These are phyloP conservation scores for Metarhizium robertsii DNA, from an alignment of 2,329 filamentous ascomycete species.

Conservation along the genomic window DNA sequence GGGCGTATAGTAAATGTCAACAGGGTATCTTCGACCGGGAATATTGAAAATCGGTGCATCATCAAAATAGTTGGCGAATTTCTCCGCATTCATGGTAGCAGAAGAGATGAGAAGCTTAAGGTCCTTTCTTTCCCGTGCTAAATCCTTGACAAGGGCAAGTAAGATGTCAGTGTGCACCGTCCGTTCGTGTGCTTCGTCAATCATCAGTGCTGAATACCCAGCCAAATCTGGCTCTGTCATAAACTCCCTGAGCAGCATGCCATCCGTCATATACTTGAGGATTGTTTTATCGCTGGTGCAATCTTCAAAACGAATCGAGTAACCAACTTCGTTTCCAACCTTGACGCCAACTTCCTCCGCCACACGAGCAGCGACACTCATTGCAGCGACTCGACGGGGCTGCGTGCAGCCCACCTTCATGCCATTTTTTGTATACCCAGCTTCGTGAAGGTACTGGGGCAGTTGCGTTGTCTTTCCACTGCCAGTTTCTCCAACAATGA, in stretches of 20 bases:
- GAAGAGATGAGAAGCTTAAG: conserved; percentile 87
- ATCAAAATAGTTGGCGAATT: conserved; percentile 87
- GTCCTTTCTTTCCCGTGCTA: conserved; percentile 73
- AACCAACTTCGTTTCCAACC: conserved; percentile 86
- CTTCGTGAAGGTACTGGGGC: conserved; percentile 87
- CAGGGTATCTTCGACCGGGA: conserved; percentile 78
- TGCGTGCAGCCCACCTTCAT: conserved; percentile 90
- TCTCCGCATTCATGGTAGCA: conserved; percentile 87
- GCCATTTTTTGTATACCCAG: conserved; percentile 75
- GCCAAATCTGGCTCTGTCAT: conserved; percentile 79
- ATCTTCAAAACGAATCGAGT: conserved; percentile 91
- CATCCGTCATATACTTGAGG: conserved; percentile 95
- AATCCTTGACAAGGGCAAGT: conserved; percentile 79
- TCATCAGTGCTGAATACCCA: conserved; percentile 82
- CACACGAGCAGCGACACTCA: conserved; percentile 94
- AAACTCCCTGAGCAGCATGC: conserved; percentile 85
- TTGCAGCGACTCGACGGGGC: conserved; percentile 87
- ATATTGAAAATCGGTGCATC: conserved; percentile 92
- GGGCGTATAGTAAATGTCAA: conserved; percentile 84
- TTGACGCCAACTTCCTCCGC: conserved; percentile 89
- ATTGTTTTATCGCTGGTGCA: conserved; percentile 84
- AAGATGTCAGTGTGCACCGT: conserved; percentile 87
- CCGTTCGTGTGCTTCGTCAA: conserved; percentile 94
- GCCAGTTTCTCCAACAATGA: conserved; percentile 91
- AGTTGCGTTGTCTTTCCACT: conserved; percentile 94